Evolutionary conservation across 106 monocot species (phyloP).

Genomic region (Platanthera zijinensis): DNA sequence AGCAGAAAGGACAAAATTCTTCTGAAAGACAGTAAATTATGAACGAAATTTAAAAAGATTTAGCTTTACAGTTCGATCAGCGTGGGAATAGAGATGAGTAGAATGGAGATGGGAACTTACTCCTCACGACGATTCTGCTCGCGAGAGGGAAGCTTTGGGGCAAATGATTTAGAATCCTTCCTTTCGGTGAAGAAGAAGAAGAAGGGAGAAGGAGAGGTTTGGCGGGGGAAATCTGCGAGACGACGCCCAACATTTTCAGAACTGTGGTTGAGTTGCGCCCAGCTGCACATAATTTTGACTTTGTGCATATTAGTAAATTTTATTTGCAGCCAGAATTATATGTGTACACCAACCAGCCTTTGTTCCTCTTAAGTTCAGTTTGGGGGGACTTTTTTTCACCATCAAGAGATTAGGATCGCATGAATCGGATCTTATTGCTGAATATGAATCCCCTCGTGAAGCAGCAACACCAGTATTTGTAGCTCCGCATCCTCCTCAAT

Average conservation of each 20-base stretch:
- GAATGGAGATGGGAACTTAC: background rate
- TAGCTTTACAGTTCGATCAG: background rate
- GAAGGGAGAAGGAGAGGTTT: constrained; percentile 1
- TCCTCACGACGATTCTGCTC: constrained; percentile 2
- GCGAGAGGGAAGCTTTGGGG: background rate
- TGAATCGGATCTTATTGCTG: too few species aligned
- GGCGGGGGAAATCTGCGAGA: background rate
- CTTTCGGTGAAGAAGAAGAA: background rate
- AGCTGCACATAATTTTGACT: background rate
- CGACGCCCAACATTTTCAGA: background rate
- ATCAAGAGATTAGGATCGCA: too few species aligned
- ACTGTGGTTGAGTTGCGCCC: background rate
- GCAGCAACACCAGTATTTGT: too few species aligned
- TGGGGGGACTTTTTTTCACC: too few species aligned
- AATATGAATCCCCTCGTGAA: too few species aligned
- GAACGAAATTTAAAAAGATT: background rate
- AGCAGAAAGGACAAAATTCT: background rate
- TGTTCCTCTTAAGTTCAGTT: too few species aligned
- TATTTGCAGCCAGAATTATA: too few species aligned
- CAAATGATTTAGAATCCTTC: background rate
- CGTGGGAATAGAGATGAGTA: background rate
- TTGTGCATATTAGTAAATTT: too few species aligned
- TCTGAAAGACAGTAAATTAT: background rate
- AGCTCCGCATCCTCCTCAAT: too few species aligned
- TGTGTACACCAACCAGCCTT: too few species aligned